phyloP scores from a whole-genome alignment of 1,284 basidiomycete species.

The Inonotus obliquus region DNA sequence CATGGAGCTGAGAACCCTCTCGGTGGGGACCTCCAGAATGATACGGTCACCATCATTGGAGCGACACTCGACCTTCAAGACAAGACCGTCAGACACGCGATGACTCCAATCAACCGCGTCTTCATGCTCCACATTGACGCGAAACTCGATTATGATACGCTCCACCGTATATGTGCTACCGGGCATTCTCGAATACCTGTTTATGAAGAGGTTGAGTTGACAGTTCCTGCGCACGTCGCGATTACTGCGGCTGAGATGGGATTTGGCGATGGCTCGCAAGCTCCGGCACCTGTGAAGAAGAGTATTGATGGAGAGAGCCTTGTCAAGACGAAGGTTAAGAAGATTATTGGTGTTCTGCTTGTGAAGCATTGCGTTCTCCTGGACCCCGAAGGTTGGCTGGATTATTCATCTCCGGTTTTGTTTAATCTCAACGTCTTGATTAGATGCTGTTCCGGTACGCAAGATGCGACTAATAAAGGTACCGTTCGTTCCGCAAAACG shows the following conservation, averaged over 20 bases:
- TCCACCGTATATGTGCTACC: conserved; percentile 69
- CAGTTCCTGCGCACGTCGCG: conserved; percentile 33
- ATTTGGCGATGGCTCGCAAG: conserved; percentile 3
- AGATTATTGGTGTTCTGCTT: conserved; percentile 76
- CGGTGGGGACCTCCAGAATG: conserved; percentile 65
- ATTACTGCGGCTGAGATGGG: conserved; percentile 14
- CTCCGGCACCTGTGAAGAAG: conserved; percentile 2
- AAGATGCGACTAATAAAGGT: conserved; percentile 82
- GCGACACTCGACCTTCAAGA: conserved; percentile 70
- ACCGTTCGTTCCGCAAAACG: conserved; percentile 81
- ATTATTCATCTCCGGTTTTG: neutral
- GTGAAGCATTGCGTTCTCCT: conserved; percentile 87
- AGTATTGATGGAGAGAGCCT: conserved; percentile 7
- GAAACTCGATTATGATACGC: conserved; percentile 72
- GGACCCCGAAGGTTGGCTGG: conserved; percentile 70
- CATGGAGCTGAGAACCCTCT: conserved; percentile 53
- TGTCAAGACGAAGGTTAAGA: conserved; percentile 52
- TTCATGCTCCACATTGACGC: conserved; percentile 83
- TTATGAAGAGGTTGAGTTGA: conserved; percentile 67
- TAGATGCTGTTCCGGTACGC: conserved; percentile 71
- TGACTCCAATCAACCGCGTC: conserved; percentile 78
- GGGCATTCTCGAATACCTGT: conserved; percentile 79
- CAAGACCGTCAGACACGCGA: conserved; percentile 59
- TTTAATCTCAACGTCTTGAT: conserved; percentile 24
- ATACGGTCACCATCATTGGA: conserved; percentile 74